Evolutionary conservation across 352 stramenopile genomes (phyloP).

Genomic region (Phytopythium mirpurense): DNA sequence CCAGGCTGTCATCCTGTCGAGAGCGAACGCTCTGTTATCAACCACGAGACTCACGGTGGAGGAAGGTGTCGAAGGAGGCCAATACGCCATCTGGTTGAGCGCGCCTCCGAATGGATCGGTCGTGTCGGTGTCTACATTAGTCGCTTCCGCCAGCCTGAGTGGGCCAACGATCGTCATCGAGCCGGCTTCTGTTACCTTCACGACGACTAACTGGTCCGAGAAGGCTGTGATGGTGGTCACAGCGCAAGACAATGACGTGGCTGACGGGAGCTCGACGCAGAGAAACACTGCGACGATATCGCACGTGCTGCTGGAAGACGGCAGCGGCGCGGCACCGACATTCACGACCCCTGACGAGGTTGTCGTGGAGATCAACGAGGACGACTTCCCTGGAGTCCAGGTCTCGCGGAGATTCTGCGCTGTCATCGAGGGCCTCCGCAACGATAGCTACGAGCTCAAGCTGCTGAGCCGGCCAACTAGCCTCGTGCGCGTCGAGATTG

Average conservation of each 20-base stretch:
- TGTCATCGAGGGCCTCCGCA: slow-evolving; percentile 35
- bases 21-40: slow-evolving; percentile 35
- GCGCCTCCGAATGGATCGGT: slow-evolving; percentile 22
- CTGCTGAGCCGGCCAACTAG: slow-evolving; percentile 35
- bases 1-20: slow-evolving; percentile 23
- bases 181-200: slow-evolving; percentile 33
- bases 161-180: slow-evolving; percentile 12
- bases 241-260: slow-evolving; percentile 18
- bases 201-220: slow-evolving; percentile 36
- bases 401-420: slow-evolving; percentile 41
- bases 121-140: slow-evolving; percentile 13
- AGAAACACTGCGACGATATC: slow-evolving; percentile 20
- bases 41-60: slow-evolving; percentile 14
- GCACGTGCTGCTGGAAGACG: slow-evolving; percentile 12
- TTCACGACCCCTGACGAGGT: slow-evolving; percentile 32
- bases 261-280: slow-evolving; percentile 8
- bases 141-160: slow-evolving; percentile 1
- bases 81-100: slow-evolving; percentile 43
- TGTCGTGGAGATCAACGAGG: slow-evolving; percentile 34
- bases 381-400: slow-evolving; percentile 50
- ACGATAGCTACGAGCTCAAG: slow-evolving; percentile 47
- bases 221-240: slow-evolving; percentile 21
- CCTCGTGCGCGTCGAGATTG: slow-evolving; percentile 30
- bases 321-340: slow-evolving; percentile 6
- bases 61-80: slow-evolving; percentile 18